These are phyloP conservation scores for Draba incana DNA, from an alignment of 345 rosid species.

Conservation along the genomic window DNA sequence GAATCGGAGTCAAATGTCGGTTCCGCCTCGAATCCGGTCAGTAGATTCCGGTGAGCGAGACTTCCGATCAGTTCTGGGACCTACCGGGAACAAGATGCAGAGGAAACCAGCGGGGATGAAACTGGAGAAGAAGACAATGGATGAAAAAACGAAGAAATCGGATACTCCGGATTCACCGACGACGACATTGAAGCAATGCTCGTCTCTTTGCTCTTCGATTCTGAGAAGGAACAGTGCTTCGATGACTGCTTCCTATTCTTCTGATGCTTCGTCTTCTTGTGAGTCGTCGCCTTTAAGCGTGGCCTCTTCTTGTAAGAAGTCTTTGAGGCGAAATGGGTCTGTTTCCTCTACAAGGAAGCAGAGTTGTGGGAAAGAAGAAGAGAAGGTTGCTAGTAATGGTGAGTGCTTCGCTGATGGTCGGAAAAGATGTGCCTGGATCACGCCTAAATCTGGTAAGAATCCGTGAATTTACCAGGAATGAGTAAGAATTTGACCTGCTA, in stretches of 20 bases:
- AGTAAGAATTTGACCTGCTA: constrained; percentile 14
- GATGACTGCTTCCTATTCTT: constrained; percentile 70
- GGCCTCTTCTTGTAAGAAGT: constrained; percentile 54
- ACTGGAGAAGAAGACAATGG: constrained; percentile 43
- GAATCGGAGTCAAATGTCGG: constrained; percentile 53
- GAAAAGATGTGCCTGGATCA: constrained; percentile 80
- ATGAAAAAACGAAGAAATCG: constrained; percentile 41
- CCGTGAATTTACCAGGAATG: no score
- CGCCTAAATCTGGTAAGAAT: constrained; percentile 67
- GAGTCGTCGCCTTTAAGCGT: constrained; percentile 68
- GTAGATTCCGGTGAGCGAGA: constrained; percentile 52
- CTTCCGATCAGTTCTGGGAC: constrained; percentile 56
- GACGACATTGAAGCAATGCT: constrained; percentile 45
- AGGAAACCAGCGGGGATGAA: constrained; percentile 49
- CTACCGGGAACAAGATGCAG: constrained; percentile 62
- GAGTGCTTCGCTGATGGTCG: constrained; percentile 53
- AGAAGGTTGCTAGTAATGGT: constrained; percentile 37
- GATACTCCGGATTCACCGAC: constrained; percentile 36
- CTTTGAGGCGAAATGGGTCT: constrained; percentile 39
- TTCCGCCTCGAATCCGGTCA: constrained; percentile 59
- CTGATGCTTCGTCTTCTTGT: constrained; percentile 76
- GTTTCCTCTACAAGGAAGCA: constrained; percentile 48
- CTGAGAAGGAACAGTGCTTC: constrained; percentile 50
- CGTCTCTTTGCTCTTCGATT: constrained; percentile 47
- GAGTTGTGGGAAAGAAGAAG: constrained; percentile 39